These are phyloP conservation scores for Plantago major DNA, from an alignment of 257 asterid species.

Conservation along the genomic window DNA sequence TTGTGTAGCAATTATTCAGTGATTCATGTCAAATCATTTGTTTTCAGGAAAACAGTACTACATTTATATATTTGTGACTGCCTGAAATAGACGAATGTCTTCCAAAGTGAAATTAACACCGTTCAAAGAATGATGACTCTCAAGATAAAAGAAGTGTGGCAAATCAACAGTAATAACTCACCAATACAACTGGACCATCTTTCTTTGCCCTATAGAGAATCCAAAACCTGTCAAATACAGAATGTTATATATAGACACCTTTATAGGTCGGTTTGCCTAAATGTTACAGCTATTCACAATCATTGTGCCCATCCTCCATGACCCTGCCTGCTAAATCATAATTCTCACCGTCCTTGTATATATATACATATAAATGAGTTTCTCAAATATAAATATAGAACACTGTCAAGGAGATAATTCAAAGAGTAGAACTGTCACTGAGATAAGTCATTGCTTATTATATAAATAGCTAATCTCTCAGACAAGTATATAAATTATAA, in stretches of 20 bases:
- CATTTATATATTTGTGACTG: background rate
- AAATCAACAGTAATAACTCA: conserved; percentile 32
- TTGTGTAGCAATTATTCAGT: background rate
- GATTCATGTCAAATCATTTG: background rate
- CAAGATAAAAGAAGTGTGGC: conserved; percentile 1
- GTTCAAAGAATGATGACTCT: background rate
- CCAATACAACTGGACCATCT: conserved; percentile 91
- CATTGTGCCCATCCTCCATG: background rate
- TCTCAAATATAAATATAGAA: no score
- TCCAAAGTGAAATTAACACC: background rate
- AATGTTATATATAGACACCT: background rate
- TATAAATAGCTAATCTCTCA: no score
- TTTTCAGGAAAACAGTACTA: background rate
- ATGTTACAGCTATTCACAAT: background rate
- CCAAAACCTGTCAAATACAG: conserved; percentile 67
- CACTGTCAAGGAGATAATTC: no score
- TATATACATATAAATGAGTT: no score
- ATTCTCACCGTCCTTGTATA: background rate
- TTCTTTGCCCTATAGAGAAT: conserved; percentile 79
- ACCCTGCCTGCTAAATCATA: background rate
- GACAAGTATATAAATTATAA: no score
- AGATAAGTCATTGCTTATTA: no score
- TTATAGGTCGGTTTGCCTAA: background rate
- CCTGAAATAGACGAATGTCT: background rate
- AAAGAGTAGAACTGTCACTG: no score